Conservation (phyloP, 345 rosid species). For the Syzygium grande region DNA sequence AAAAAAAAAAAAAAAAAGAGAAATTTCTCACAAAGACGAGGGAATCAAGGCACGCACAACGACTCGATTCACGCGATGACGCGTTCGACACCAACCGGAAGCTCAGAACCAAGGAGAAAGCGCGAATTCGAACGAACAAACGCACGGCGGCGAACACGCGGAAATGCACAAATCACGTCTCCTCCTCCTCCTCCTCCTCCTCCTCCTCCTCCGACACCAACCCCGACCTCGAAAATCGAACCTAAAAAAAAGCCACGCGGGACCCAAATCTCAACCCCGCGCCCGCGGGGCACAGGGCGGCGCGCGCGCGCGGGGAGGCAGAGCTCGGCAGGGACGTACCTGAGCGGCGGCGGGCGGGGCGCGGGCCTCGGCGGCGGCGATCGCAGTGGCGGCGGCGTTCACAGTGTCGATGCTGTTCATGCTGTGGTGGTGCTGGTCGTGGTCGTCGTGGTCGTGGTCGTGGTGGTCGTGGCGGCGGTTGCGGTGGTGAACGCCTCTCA, state of each 20-base stretch:
- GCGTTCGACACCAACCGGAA: not conserved
- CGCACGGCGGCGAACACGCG: not conserved
- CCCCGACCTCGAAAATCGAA: not conserved
- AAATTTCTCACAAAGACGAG: not conserved
- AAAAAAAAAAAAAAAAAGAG: too few species aligned
- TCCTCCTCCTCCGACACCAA: not conserved
- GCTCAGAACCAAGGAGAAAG: not conserved
- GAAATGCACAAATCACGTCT: not conserved
- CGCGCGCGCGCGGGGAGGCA: too few species aligned
- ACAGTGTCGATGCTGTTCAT: slow-evolving; percentile 67
- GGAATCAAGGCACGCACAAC: not conserved
- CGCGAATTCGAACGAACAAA: not conserved
- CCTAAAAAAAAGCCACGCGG: too few species aligned
- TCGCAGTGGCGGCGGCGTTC: slow-evolving; percentile 97
- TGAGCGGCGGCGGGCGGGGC: slow-evolving; percentile 54
- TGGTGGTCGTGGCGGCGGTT: not conserved
- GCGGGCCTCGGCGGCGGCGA: slow-evolving; percentile 81
- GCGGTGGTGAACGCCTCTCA: not conserved
- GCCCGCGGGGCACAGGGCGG: not conserved
- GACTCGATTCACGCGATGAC: not conserved
- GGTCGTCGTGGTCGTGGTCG: not conserved
- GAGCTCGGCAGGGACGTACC: slow-evolving; percentile 18
- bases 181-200: not conserved
- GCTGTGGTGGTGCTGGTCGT: not conserved
- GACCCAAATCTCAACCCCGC: not conserved